A percentile compares a stretch with the other conserved stretches of the same genome.
Evolutionary conservation across 345 rosid genomes (phyloP).

Genomic region (Cardamine chenopodiifolia): DNA sequence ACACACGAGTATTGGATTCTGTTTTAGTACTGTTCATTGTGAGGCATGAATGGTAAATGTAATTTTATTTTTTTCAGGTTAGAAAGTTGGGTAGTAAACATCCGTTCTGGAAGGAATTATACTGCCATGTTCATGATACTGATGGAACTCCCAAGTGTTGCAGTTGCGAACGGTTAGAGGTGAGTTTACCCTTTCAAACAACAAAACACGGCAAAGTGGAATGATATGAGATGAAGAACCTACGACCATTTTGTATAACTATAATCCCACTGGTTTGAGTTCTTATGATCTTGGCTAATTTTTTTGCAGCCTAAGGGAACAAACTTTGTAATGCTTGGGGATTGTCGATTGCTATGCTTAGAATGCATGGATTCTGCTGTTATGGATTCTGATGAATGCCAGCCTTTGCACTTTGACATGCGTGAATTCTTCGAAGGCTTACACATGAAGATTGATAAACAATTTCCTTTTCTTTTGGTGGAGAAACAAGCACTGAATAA

Average conservation of each 20-base stretch:
- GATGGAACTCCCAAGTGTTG: constrained; percentile 73
- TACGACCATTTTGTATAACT: background rate
- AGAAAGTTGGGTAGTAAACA: constrained; percentile 47
- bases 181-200: constrained; percentile 21
- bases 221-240: background rate
- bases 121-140: constrained; percentile 72
- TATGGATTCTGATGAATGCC: constrained; percentile 82
- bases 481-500: constrained; percentile 83
- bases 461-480: constrained; percentile 87
- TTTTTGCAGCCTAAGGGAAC: constrained; percentile 54
- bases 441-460: constrained; percentile 75
- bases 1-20: background rate
- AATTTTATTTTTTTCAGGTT: constrained; percentile 53
- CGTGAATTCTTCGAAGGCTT: constrained; percentile 88
- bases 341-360: constrained; percentile 69
- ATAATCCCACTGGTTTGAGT: background rate
- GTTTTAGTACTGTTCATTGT: background rate
- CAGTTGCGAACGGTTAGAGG: constrained; percentile 41
- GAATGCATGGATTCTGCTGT: constrained; percentile 88
- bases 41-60: constrained; percentile 23
- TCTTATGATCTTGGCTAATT: constrained; percentile 7
- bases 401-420: constrained; percentile 77
- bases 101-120: constrained; percentile 61
- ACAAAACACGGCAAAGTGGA: background rate
- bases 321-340: constrained; percentile 54